Evolutionary conservation across 164 flowering plant species (phyloP).

Genomic region (Nymphaea thermarum): DNA sequence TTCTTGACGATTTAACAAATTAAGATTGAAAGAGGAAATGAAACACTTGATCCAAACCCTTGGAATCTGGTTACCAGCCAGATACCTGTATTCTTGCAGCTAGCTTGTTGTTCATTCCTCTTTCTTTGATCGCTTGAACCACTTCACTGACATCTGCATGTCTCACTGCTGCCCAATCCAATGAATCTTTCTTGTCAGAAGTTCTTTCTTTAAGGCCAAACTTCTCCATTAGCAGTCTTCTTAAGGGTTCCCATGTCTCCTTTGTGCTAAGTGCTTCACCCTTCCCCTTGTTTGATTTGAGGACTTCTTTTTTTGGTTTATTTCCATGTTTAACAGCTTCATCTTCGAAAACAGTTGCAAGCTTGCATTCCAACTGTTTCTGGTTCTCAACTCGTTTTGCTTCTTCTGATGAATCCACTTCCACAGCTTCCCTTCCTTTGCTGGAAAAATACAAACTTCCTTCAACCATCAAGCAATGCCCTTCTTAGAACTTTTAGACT

Average conservation of each 20-base stretch:
- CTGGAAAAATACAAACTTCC: background rate
- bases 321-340: background rate
- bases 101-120: slow-evolving; percentile 60
- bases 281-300: slow-evolving; percentile 21
- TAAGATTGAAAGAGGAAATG: background rate
- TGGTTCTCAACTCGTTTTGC: background rate
- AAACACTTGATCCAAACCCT: background rate
- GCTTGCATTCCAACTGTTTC: background rate
- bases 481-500: slow-evolving; percentile 1
- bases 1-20: no score
- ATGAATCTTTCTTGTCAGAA: slow-evolving; percentile 35
- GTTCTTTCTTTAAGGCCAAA: slow-evolving; percentile 26
- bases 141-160: slow-evolving; percentile 38
- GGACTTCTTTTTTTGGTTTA: slow-evolving; percentile 5
- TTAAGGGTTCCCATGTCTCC: slow-evolving; percentile 61
- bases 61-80: background rate
- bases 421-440: background rate
- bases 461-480: background rate
- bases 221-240: slow-evolving; percentile 26
- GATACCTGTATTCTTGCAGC: slow-evolving; percentile 67
- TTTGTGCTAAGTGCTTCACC: slow-evolving; percentile 22
- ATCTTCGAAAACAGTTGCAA: background rate
- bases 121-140: slow-evolving; percentile 38
- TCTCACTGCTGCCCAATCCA: slow-evolving; percentile 70
- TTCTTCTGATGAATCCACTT: background rate